Conservation (phyloP, 495 filamentous ascomycete species). For the Daldinia concentrica region DNA sequence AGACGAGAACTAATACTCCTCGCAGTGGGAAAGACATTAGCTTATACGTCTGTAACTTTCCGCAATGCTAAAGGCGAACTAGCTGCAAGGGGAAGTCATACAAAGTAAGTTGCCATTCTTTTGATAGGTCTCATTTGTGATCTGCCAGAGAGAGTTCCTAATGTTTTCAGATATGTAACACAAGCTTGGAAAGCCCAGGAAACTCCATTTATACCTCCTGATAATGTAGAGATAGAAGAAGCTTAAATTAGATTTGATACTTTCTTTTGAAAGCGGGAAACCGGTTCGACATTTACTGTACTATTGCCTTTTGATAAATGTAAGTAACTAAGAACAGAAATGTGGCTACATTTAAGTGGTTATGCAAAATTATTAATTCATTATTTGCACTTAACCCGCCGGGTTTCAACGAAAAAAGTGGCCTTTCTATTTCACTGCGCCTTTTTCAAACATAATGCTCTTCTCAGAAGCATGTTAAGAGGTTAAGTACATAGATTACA, state of each 20-base stretch:
- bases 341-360: too few species aligned
- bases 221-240: slow-evolving; percentile 25
- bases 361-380: too few species aligned
- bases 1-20: slow-evolving; percentile 1
- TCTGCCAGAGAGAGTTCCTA: background rate
- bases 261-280: too few species aligned
- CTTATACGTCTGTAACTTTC: slow-evolving; percentile 86
- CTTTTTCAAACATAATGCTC: too few species aligned
- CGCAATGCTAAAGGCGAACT: slow-evolving; percentile 77
- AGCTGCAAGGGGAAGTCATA: slow-evolving; percentile 91
- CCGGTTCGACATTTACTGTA: too few species aligned
- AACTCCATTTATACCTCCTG: slow-evolving; percentile 24
- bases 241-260: background rate
- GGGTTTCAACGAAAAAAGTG: too few species aligned
- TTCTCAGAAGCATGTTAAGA: too few species aligned
- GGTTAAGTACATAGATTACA: too few species aligned
- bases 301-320: too few species aligned
- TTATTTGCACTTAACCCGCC: too few species aligned
- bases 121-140: background rate
- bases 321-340: too few species aligned
- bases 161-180: slow-evolving; percentile 35
- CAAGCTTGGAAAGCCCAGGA: slow-evolving; percentile 39
- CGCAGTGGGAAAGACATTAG: slow-evolving; percentile 89
- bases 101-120: slow-evolving; percentile 73
- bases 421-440: too few species aligned